Evolutionary conservation across 768 basidiomycete genomes (phyloP).

Genomic region (Macrolepiota dolichaula): DNA sequence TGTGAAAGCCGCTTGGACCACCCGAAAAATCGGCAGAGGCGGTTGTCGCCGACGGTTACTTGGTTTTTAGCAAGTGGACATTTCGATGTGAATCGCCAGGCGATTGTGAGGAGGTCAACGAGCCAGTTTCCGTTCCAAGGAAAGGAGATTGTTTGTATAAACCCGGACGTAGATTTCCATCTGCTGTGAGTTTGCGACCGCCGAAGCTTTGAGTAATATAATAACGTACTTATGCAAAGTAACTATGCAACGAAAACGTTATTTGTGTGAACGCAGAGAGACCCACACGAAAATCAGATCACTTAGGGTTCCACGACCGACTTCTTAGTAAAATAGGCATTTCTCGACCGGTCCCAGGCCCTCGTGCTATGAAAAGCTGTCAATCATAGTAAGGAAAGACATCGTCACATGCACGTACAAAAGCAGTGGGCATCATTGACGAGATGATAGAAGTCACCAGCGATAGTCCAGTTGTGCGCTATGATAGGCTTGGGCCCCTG

Average conservation of each 20-base stretch:
- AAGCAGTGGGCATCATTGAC: constrained; percentile 64
- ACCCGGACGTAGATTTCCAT: constrained; percentile 42
- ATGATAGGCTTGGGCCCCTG: constrained; percentile 54
- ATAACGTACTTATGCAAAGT: constrained; percentile 24
- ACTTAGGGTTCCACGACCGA: constrained; percentile 47
- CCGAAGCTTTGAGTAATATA: neutral
- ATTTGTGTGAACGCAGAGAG: neutral
- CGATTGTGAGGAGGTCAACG: constrained; percentile 16
- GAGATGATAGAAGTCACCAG: constrained; percentile 70
- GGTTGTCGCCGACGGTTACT: constrained; percentile 19
- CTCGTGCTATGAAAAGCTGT: constrained; percentile 24
- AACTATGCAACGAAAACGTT: constrained; percentile 16
- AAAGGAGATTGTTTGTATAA: constrained; percentile 46
- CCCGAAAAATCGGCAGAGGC: constrained; percentile 14
- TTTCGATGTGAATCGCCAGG: neutral
- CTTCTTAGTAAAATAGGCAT: constrained; percentile 36
- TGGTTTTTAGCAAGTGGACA: constrained; percentile 12
- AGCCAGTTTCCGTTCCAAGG: constrained; percentile 31
- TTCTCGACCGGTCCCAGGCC: constrained; percentile 35
- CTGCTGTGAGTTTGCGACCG: constrained; percentile 1
- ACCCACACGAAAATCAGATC: constrained; percentile 42
- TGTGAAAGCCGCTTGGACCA: constrained; percentile 18
- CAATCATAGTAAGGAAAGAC: constrained; percentile 14
- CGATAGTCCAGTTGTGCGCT: constrained; percentile 57
- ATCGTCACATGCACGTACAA: constrained; percentile 29